Evolutionary conservation across 2,329 filamentous ascomycete species (phyloP).

Genomic region (Xylariaceae sp.): DNA sequence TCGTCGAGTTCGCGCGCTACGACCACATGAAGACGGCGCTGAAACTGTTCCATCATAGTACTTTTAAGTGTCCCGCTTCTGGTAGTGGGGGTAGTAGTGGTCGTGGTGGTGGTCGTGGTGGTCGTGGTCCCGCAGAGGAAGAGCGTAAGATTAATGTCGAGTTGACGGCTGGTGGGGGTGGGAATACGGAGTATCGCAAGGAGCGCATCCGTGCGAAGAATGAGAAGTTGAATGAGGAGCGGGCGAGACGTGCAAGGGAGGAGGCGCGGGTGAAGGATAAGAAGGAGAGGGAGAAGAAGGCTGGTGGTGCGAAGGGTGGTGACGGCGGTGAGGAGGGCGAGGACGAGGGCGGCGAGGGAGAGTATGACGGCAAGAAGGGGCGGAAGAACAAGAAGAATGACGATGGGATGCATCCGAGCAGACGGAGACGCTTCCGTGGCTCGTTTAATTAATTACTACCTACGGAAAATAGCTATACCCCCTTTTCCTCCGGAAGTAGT

Average conservation of each 20-base stretch:
- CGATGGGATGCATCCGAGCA: constrained; percentile 47
- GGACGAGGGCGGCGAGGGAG: constrained; percentile 24
- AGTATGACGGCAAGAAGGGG: constrained; percentile 31
- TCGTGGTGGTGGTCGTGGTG: background rate
- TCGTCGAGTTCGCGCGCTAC: constrained; percentile 82
- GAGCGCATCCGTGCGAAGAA: constrained; percentile 84
- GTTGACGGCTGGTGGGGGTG: constrained; percentile 84
- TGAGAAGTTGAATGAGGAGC: constrained; percentile 68
- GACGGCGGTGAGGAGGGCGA: constrained; percentile 25
- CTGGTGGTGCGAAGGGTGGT: constrained; percentile 19
- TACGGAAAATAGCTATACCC: background rate
- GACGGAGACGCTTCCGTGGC: constrained; percentile 33
- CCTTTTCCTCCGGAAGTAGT: background rate
- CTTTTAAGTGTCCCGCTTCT: constrained; percentile 56
- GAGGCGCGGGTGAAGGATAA: constrained; percentile 40
- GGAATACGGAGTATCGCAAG: constrained; percentile 65
- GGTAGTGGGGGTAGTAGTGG: no score
- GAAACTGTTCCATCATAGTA: constrained; percentile 82
- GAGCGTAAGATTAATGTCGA: constrained; percentile 85
- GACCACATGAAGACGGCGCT: constrained; percentile 91
- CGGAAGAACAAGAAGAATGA: constrained; percentile 11
- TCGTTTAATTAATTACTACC: constrained; percentile 1
- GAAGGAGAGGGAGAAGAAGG: constrained; percentile 30
- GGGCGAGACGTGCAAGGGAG: constrained; percentile 42
- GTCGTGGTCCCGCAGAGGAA: constrained; percentile 6